phyloP scores from a whole-genome alignment of 2,329 filamentous ascomycete genomes.

The Macrophomina phaseolina region DNA sequence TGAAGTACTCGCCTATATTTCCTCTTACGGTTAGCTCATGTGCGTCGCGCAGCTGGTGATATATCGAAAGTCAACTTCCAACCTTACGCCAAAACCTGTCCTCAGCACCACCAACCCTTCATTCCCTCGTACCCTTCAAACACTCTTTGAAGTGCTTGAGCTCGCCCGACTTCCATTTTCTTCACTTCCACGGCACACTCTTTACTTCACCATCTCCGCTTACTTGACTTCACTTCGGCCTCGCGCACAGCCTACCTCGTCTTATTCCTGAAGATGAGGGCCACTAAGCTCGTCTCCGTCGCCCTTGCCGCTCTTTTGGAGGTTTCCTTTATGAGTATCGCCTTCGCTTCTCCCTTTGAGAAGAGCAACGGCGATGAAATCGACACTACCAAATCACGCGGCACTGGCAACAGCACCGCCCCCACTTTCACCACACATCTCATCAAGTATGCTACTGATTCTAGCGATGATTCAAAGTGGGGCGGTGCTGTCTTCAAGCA shows the following conservation, averaged over 20 bases:
- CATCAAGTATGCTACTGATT: background rate
- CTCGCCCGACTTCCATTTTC: background rate
- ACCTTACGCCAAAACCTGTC: background rate
- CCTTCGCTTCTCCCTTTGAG: background rate
- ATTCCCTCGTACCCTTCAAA: background rate
- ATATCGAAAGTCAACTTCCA: background rate
- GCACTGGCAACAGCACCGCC: conserved; percentile 48
- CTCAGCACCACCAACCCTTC: background rate
- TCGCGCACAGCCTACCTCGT: background rate
- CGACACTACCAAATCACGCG: conserved; percentile 52
- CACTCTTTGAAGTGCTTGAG: background rate
- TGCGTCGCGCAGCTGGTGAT: background rate
- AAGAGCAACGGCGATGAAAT: conserved; percentile 48
- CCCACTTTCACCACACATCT: too few relatives aligned
- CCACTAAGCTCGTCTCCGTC: conserved; percentile 49
- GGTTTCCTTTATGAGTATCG: conserved; percentile 33
- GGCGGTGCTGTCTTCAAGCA: conserved; percentile 60
- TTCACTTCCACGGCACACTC: background rate
- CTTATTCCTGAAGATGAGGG: conserved; percentile 28
- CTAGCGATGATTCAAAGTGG: conserved; percentile 55
- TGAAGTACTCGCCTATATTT: background rate
- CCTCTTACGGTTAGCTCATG: background rate
- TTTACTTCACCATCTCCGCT: background rate
- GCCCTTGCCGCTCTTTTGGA: conserved; percentile 40
- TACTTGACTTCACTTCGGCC: background rate